Evolutionary conservation across 306 rosid species (phyloP), one percentile per base, ranked within the genome.

Genomic region (Vigna mungo): DNA sequence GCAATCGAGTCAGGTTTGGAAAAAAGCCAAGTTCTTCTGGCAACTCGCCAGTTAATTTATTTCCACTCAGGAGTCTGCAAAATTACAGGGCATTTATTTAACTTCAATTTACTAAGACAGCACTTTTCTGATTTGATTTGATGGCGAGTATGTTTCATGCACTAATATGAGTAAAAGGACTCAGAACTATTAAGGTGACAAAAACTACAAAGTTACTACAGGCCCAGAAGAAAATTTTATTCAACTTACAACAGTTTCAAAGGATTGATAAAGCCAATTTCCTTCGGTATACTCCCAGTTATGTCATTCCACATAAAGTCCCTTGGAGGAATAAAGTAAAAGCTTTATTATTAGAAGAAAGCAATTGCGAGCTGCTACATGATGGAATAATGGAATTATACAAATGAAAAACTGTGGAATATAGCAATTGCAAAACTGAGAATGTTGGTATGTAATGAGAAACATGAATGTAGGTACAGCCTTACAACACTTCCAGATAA

Each of bases 251-350:
- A 81, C 71, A 89, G 96, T 71, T 23, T 15, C 90, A 96, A 78
- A 52, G 90, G 74, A 23, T 65, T 81, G 75, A 96, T 89, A 64
- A 86, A 87, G 86, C 98, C 96, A 58, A 96, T 96, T 82, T 92
- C 97, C 85, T 84, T 78, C 0, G 99, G 99, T 76, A 96, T 91
- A 34, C 74, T 83, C 54, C 99, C 99, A 84, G 54, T 89, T 66
- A 96, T 81, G 0, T 87, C 0, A 85, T 92, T 96, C 98, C 98
- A 96, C 99, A 91, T 92, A 64, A 96, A 92, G 81, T 89, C 91
- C 96, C 99, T 96, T 81, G 39, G 47, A 77, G 72, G 76, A 79
- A 59, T 27, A 72, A 53, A 65, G 9, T 51, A 77, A 76, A 56
- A 67, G 36, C 47, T 55, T 68, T 17, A 59, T 87, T 74, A 87